Percentiles rank a stretch among this genome's conserved stretches.
Evolutionary conservation across 805 yeast species (phyloP).

Genomic region (Metschnikowia cubensis): DNA sequence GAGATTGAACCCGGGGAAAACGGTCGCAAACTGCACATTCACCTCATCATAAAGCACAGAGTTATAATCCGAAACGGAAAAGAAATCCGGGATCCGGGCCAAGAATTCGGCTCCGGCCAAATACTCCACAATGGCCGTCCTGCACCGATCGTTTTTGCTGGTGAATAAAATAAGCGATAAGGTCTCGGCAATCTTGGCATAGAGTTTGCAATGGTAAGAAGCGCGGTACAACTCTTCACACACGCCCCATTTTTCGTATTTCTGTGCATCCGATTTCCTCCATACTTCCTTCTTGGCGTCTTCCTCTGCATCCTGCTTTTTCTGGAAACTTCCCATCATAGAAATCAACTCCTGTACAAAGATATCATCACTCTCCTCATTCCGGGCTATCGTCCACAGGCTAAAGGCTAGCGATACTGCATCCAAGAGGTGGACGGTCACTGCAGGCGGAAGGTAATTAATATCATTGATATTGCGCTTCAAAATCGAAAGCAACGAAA

Average conservation of each 20-base stretch:
- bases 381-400: conserved; percentile 67
- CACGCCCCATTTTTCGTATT: background rate
- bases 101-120: conserved; percentile 38
- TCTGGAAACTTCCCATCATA: conserved; percentile 15
- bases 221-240: conserved; percentile 26
- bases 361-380: conserved; percentile 45
- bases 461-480: conserved; percentile 52
- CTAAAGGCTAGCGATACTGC: conserved; percentile 72
- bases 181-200: conserved; percentile 70
- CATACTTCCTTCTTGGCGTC: too few species aligned
- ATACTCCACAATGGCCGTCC: conserved; percentile 39
- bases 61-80: conserved; percentile 45
- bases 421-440: conserved; percentile 65
- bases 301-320: background rate
- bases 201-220: conserved; percentile 54
- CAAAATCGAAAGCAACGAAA: conserved; percentile 51
- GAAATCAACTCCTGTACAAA: conserved; percentile 42
- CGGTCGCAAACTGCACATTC: conserved; percentile 41
- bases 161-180: conserved; percentile 69
- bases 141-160: conserved; percentile 41
- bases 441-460: conserved; percentile 53
- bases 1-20: conserved; percentile 47
- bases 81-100: conserved; percentile 25
- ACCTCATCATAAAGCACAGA: conserved; percentile 44
- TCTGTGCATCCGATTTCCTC: too few species aligned